Conservation (phyloP, 2,329 filamentous ascomycete genomes). For the Ophiostoma sp. region DNA sequence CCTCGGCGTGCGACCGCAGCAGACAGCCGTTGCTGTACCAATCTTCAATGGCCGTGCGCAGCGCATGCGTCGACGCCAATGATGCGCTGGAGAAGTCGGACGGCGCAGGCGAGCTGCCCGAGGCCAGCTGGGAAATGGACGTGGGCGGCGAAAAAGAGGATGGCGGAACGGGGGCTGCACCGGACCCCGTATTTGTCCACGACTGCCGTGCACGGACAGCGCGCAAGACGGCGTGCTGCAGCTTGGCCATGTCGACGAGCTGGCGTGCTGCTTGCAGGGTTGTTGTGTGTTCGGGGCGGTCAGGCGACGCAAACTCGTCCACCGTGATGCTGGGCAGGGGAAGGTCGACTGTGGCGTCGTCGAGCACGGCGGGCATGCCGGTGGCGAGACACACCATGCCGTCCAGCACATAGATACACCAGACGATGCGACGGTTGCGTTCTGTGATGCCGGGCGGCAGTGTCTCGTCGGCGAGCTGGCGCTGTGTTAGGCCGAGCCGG, state of each 20-base stretch:
- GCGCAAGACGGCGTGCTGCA: slow-evolving; percentile 40
- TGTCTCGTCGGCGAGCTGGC: slow-evolving; percentile 8
- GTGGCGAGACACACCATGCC: slow-evolving; percentile 41
- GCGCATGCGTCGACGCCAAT: slow-evolving; percentile 32
- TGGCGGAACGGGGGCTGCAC: background rate
- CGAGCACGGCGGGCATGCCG: slow-evolving; percentile 39
- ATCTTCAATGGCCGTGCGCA: slow-evolving; percentile 43
- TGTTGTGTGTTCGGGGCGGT: slow-evolving; percentile 37
- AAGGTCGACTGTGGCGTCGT: slow-evolving; percentile 38
- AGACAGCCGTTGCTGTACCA: slow-evolving; percentile 46
- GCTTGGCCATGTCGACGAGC: slow-evolving; percentile 41
- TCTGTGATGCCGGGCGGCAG: slow-evolving; percentile 14
- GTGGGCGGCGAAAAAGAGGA: slow-evolving; percentile 8
- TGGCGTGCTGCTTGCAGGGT: slow-evolving; percentile 43
- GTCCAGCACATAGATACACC: slow-evolving; percentile 44
- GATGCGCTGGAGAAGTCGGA: slow-evolving; percentile 26
- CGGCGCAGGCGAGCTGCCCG: slow-evolving; percentile 28
- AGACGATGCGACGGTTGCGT: slow-evolving; percentile 39
- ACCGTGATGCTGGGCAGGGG: slow-evolving; percentile 42
- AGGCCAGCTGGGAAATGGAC: slow-evolving; percentile 24
- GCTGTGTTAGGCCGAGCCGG: slow-evolving; percentile 36
- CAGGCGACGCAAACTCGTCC: slow-evolving; percentile 42
- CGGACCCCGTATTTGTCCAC: background rate
- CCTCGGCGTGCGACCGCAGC: slow-evolving; percentile 37
- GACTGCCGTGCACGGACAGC: slow-evolving; percentile 30